Conservation (phyloP, 2,329 filamentous ascomycete species). For the Sporothrix curviconia region DNA sequence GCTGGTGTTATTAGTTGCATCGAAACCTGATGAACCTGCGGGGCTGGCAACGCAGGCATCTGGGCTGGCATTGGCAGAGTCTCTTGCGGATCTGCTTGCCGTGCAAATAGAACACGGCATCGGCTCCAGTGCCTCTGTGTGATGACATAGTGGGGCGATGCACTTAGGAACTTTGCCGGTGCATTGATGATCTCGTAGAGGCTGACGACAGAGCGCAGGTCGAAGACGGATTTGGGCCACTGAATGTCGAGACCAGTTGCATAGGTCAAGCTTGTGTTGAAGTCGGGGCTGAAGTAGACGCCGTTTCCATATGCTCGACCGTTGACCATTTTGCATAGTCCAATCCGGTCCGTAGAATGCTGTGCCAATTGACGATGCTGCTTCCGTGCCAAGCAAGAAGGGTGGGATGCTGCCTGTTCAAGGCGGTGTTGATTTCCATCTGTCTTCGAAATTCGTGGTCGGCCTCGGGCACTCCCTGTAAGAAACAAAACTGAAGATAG, state of each 20-base stretch:
- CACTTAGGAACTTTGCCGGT: slow-evolving; percentile 52
- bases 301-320: slow-evolving; percentile 72
- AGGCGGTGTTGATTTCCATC: slow-evolving; percentile 36
- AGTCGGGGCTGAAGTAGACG: slow-evolving; percentile 67
- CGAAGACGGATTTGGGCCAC: slow-evolving; percentile 64
- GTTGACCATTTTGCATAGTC: slow-evolving; percentile 58
- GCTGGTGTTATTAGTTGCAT: too few species aligned
- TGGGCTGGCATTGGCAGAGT: too few species aligned
- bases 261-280: slow-evolving; percentile 52
- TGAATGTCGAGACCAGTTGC: slow-evolving; percentile 10
- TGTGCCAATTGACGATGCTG: slow-evolving; percentile 73
- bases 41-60: too few species aligned
- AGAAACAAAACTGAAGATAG: slow-evolving; percentile 80
- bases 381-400: slow-evolving; percentile 88
- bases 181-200: slow-evolving; percentile 82
- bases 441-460: slow-evolving; percentile 67
- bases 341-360: slow-evolving; percentile 75
- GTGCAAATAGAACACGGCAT: slow-evolving; percentile 71
- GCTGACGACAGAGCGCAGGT: slow-evolving; percentile 55
- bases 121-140: slow-evolving; percentile 78
- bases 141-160: slow-evolving; percentile 62
- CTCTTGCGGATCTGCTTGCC: too few species aligned
- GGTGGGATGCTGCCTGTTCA: slow-evolving; percentile 50
- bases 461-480: slow-evolving; percentile 82
- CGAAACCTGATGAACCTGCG: too few species aligned